These are phyloP conservation scores for Penicillium sp. DNA, from an alignment of 2,329 filamentous ascomycete genomes.

Conservation along the genomic window DNA sequence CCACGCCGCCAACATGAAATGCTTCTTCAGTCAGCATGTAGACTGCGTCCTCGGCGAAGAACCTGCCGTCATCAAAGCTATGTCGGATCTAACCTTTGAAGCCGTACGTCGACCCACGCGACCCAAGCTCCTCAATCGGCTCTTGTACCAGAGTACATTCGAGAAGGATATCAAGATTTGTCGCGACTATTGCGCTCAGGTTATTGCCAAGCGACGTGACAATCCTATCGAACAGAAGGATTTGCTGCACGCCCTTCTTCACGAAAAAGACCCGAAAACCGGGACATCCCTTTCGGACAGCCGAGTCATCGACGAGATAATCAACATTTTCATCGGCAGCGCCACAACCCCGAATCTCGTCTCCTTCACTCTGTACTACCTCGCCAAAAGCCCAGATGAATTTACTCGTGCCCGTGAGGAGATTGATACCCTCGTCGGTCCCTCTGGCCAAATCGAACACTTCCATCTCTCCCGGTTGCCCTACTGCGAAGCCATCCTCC, in stretches of 20 bases:
- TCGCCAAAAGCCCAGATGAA: conserved; percentile 61
- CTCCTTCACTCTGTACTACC: conserved; percentile 63
- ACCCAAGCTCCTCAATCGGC: conserved; percentile 52
- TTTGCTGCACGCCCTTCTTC: conserved; percentile 59
- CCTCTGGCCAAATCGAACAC: conserved; percentile 12
- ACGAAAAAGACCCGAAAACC: conserved; percentile 60
- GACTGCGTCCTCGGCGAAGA: conserved; percentile 48
- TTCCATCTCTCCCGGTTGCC: conserved; percentile 40
- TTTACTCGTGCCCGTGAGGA: conserved; percentile 64
- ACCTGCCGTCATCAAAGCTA: conserved; percentile 52
- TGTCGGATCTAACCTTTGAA: conserved; percentile 57
- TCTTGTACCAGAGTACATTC: conserved; percentile 55
- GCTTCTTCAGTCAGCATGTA: conserved; percentile 53
- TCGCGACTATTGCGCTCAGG: conserved; percentile 54
- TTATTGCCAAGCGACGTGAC: conserved; percentile 57
- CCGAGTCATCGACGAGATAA: conserved; percentile 66
- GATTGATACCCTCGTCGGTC: conserved; percentile 52
- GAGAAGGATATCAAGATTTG: conserved; percentile 54
- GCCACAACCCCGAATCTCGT: conserved; percentile 69
- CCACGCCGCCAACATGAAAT: conserved; percentile 52
- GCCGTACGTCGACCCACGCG: conserved; percentile 56
- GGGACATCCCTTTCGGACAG: conserved; percentile 57
- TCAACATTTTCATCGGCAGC: conserved; percentile 63
- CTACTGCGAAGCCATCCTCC: conserved; percentile 62
- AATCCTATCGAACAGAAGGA: conserved; percentile 59